phyloP scores from a whole-genome alignment of 257 asterid genomes.

The Solanum ahanhuiri region DNA sequence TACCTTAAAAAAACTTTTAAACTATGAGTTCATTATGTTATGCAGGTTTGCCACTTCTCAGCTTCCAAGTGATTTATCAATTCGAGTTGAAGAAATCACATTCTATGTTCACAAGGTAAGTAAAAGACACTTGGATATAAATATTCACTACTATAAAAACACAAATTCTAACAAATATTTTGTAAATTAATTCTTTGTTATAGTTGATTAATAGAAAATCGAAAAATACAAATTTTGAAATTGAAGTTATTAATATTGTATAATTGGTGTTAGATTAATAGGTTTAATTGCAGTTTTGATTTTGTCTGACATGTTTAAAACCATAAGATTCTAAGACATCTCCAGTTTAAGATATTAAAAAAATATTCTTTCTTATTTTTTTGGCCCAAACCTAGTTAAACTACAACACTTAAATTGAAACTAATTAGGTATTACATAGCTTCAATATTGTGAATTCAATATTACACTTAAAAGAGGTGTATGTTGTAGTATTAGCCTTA shows the following conservation, averaged over 20 bases:
- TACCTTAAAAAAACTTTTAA: neutral
- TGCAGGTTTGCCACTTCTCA: conserved; percentile 65
- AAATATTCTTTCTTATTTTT: neutral
- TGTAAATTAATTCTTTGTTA: neutral
- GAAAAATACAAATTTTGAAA: too few species aligned
- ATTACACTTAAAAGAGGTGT: neutral
- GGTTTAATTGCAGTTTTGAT: neutral
- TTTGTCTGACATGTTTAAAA: neutral
- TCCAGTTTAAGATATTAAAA: neutral
- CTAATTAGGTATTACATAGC: neutral
- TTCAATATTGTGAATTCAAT: neutral
- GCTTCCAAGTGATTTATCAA: conserved; percentile 63
- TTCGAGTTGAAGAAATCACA: conserved; percentile 66
- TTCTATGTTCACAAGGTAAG: conserved; percentile 66
- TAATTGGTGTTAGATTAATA: too few species aligned
- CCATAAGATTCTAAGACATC: neutral
- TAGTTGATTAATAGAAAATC: neutral
- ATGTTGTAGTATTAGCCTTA: neutral
- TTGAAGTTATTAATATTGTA: neutral
- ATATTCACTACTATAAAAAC: neutral
- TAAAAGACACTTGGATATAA: neutral
- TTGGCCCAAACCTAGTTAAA: rapidly evolving
- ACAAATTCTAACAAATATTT: neutral
- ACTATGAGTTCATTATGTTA: neutral
- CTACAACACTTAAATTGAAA: neutral